Evolutionary conservation across 2,329 filamentous ascomycete species (phyloP), one percentile per base, ranked within the genome.

Genomic region (Ophiosphaerella narmari): DNA sequence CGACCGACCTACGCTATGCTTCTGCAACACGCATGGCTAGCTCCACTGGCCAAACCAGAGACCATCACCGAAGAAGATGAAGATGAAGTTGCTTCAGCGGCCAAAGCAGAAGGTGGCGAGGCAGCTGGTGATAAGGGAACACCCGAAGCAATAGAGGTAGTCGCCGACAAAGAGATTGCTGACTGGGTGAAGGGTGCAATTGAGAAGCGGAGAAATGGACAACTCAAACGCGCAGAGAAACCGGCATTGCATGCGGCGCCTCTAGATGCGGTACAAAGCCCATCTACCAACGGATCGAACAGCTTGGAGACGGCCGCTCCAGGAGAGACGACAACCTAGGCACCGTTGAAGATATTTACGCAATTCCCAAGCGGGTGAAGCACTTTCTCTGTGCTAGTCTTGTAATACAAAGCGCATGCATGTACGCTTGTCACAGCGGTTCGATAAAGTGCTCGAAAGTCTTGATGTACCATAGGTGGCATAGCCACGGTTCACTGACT

Each of bases 1-100:
- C 86, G 94, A n/a, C 93, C 92, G n/a, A 94, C 89, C 0, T 99
- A 99, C 70, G 85, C 88, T 43, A 91, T 90, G 80, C 83, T 99
- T 5, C 81, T 99, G 9, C 86, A 90, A 64, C 93, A 97, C 68
- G 86, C 90, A 24, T 99, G 94, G 94, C 81, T 99, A 5, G 82
- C 85, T 7, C 80, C 84, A 1, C 79, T 96, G 33, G 83, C 87
- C 56, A 89, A 91, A 60, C 90, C 90, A 2, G 81, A 85, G n/a
- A 88, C 85, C 1, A 90, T 91, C 53, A 75, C 81, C 0, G 87
- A 90, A 71, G 86, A 86, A 65, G 83, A 83, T 13, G 87, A 90
- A 66, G 85, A 87, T 31, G 81, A 77, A 35, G 74, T 69, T 5
- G 74, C 71, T 40, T 69, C 68, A 38, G 80, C 76, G 34, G 70